Evolutionary conservation across 225 moss, liverwort and hornwort genomes (phyloP).

Genomic region (Asterella californica): DNA sequence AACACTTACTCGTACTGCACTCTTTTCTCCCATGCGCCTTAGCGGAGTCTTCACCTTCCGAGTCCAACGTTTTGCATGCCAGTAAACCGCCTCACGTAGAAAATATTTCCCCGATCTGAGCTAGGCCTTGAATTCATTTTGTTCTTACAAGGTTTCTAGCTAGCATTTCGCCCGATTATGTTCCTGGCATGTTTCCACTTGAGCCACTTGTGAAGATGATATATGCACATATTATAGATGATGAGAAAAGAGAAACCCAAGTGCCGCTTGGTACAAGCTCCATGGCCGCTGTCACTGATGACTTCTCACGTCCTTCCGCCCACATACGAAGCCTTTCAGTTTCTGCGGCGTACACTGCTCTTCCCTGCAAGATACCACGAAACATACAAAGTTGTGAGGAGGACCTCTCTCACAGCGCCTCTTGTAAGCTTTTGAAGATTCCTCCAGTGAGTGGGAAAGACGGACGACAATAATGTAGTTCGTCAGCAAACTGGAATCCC

Average conservation of each 20-base stretch:
- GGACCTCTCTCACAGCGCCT: not conserved
- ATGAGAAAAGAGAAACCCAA: slow-evolving; percentile 81
- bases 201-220: slow-evolving; percentile 58
- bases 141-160: not conserved
- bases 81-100: not conserved
- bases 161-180: slow-evolving; percentile 25
- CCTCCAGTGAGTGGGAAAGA: not conserved
- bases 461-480: not conserved
- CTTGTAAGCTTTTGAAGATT: not conserved
- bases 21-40: not conserved
- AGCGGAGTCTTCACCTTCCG: not conserved
- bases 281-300: slow-evolving; percentile 85
- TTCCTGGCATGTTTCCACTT: slow-evolving; percentile 59
- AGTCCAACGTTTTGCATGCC: not conserved
- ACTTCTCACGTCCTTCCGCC: slow-evolving; percentile 83
- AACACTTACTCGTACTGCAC: slow-evolving; percentile 2
- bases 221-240: slow-evolving; percentile 84
- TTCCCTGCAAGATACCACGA: slow-evolving; percentile 43
- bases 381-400: not conserved
- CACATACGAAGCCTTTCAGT: slow-evolving; percentile 77
- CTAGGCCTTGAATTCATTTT: not conserved
- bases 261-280: slow-evolving; percentile 90
- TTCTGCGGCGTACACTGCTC: slow-evolving; percentile 89
- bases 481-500: not conserved
- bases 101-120: not conserved